Evolutionary conservation across 2,329 filamentous ascomycete species (phyloP), one percentile per base, ranked within the genome.

Genomic region (Chaetomium sp.): DNA sequence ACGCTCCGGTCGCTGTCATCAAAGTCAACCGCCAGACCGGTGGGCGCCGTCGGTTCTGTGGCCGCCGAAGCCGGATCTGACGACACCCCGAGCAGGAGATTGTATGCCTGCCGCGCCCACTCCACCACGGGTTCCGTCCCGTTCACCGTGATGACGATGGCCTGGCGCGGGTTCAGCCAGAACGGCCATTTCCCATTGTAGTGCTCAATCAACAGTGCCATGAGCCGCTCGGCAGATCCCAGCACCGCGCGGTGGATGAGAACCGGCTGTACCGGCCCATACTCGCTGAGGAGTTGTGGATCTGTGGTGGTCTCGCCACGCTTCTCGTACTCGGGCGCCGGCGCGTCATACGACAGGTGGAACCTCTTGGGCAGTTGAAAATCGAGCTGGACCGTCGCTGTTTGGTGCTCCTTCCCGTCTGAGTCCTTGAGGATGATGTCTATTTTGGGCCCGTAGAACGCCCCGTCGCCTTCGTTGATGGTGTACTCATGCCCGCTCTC

Each of bases 381-480:
- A 69, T 95, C 90, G 34, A 95, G 80, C 73, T 95, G 90, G 50
- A 95, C 86, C 0, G 90, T 95, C 3, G 89, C 91, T 2, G 91
- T 89, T 68, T 95, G 90, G 67, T 95, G 90, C 65, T 91, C 88
- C 67, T 92, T 95, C 6, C 88, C 89, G 65, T 89, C 81, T 1
- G 86, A 85, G 67, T 95, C 90, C 58, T 80, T 82, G 46, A 95
- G 72, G 41, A 95, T 83, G 45, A 95, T 88, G 66, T 95, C 90
- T 61, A 95, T 95, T 73, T 95, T 95, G 36, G 91, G 90, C 0
- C 91, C 90, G 66, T 95, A 95, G 67, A 95, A 95, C 4, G 90
- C 90, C 11, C 91, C 90, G 58, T 95, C 90, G 9, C 89, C 89
- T 64, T 86, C 80, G 60, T 91, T 92, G 55, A 92, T 63, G 2